These are phyloP conservation scores for Phytophthora boehmeriae DNA, from an alignment of 352 stramenopile genomes.

Conservation along the genomic window DNA sequence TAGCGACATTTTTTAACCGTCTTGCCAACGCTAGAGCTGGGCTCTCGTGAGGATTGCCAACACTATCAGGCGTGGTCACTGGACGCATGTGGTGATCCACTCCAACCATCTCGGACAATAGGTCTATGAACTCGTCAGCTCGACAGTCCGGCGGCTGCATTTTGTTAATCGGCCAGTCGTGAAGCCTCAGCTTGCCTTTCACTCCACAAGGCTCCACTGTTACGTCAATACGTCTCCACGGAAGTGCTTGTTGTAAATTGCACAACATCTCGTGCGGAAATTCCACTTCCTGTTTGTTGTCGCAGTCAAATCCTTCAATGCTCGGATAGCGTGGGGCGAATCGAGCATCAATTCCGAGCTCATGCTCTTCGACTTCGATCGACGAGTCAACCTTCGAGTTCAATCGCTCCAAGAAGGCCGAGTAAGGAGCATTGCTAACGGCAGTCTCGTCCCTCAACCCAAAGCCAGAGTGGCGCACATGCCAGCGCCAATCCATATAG, in stretches of 20 bases:
- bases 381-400: slow-evolving; percentile 53
- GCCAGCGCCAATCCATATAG: slow-evolving; percentile 73
- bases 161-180: slow-evolving; percentile 84
- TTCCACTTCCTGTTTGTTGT: slow-evolving; percentile 84
- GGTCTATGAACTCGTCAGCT: slow-evolving; percentile 74
- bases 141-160: slow-evolving; percentile 69
- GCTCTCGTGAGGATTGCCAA: slow-evolving; percentile 25
- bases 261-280: slow-evolving; percentile 70
- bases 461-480: slow-evolving; percentile 76
- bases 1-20: slow-evolving; percentile 19
- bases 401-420: slow-evolving; percentile 40
- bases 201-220: slow-evolving; percentile 65
- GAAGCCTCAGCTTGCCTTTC: slow-evolving; percentile 74
- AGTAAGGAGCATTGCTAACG: neutral
- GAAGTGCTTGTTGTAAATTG: slow-evolving; percentile 52
- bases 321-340: slow-evolving; percentile 50
- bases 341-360: slow-evolving; percentile 46
- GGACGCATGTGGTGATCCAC: slow-evolving; percentile 58
- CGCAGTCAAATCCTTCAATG: slow-evolving; percentile 64
- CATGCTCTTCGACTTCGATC: slow-evolving; percentile 40
- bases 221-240: slow-evolving; percentile 71
- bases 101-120: slow-evolving; percentile 73
- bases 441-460: neutral
- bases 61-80: slow-evolving; percentile 22
- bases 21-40: slow-evolving; percentile 23